These are phyloP conservation scores for Backusella parvicylindrica DNA, from an alignment of 192 early-diverging fungal genomes.

Conservation along the genomic window DNA sequence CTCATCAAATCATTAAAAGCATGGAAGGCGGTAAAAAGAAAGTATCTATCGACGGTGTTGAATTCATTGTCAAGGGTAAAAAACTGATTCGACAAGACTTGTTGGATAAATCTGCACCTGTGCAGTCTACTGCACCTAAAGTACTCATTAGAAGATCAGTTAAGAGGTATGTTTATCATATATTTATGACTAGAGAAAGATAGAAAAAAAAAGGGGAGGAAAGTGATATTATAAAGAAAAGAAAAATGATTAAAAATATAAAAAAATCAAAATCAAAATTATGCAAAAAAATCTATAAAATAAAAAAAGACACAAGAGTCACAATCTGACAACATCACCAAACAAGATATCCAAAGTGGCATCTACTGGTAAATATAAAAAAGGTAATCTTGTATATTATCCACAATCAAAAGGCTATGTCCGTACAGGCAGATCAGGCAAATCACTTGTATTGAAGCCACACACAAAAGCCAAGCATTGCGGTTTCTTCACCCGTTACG, in stretches of 20 bases:
- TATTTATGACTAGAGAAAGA: background rate
- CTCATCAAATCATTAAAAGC: background rate
- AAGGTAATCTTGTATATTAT: constrained; percentile 20
- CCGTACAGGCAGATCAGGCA: constrained; percentile 19
- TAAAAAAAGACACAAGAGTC: background rate
- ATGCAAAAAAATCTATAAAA: background rate
- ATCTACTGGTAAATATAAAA: background rate
- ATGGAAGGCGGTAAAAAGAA: background rate
- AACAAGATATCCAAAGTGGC: background rate
- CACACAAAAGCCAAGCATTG: constrained; percentile 15
- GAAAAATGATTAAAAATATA: background rate
- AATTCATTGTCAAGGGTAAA: constrained; percentile 26
- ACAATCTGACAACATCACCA: background rate
- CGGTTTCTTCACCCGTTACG: constrained; percentile 29
- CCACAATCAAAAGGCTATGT: constrained; percentile 27
- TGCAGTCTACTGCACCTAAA: background rate
- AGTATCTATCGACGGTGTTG: constrained; percentile 21
- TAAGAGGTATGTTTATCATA: constrained; percentile 10
- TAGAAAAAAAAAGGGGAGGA: background rate
- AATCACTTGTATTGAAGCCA: constrained; percentile 20
- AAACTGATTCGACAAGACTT: constrained; percentile 19
- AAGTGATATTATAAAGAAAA: background rate
- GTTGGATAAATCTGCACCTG: background rate
- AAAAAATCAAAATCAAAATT: background rate
- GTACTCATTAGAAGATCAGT: constrained; percentile 3